A percentile compares a stretch with the other conserved stretches of the same genome.
phyloP scores from a whole-genome alignment of 1,284 basidiomycete genomes.

The Gymnopus androsaceus region DNA sequence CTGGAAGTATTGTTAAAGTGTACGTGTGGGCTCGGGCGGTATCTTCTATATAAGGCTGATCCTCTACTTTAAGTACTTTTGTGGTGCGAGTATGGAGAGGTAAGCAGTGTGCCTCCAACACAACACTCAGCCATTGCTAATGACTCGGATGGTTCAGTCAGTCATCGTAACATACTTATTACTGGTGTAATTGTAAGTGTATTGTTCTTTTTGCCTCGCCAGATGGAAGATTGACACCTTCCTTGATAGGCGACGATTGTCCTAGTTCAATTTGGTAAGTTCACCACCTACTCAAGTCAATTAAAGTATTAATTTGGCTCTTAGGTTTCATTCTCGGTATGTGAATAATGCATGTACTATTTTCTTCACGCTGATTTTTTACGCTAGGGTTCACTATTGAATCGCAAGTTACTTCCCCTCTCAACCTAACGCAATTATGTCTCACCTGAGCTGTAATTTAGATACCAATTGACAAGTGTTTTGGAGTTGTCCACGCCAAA shows the following conservation, averaged over 20 bases:
- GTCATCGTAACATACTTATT: conserved; percentile 13
- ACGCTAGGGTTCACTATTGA: conserved; percentile 3
- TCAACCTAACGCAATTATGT: too few relatives aligned
- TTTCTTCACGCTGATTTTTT: neutral
- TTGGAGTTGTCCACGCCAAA: too few relatives aligned
- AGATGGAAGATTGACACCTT: neutral
- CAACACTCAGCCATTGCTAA: neutral
- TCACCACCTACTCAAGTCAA: neutral
- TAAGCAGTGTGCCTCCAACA: neutral
- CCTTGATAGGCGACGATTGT: neutral
- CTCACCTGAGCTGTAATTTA: too few relatives aligned
- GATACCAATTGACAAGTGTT: too few relatives aligned
- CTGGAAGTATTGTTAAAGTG: conserved; percentile 17
- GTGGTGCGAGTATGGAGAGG: conserved; percentile 20
- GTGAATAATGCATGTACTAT: neutral
- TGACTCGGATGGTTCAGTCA: conserved; percentile 9
- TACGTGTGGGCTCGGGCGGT: conserved; percentile 8
- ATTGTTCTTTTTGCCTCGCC: neutral
- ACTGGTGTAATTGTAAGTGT: conserved; percentile 15
- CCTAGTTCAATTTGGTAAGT: conserved; percentile 16
- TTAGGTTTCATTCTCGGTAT: neutral
- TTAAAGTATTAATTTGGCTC: neutral
- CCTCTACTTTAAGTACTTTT: neutral
- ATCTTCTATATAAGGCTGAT: neutral
- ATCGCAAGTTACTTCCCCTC: too few relatives aligned